Conservation (phyloP, 306 rosid genomes). For the Canavalia ensiformis region DNA sequence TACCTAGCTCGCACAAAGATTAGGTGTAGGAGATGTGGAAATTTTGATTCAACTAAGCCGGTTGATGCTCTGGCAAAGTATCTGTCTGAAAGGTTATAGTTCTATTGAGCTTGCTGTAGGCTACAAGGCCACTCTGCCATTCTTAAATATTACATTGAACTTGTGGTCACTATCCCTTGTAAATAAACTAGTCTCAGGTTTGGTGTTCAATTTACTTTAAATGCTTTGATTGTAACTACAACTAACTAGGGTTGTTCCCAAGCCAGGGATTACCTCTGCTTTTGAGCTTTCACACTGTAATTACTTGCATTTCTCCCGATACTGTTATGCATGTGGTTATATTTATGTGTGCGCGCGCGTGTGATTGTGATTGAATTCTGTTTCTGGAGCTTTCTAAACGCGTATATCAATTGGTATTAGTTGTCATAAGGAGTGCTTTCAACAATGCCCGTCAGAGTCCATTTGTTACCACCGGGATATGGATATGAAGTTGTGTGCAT, state of each 20-base stretch:
- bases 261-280: constrained; percentile 11
- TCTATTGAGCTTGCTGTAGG: constrained; percentile 34
- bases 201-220: not conserved
- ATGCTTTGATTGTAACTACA: constrained; percentile 13
- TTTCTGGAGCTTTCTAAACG: not conserved
- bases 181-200: not conserved
- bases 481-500: too few species aligned
- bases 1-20: constrained; percentile 87
- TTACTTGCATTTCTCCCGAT: not conserved
- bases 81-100: constrained; percentile 68
- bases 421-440: too few species aligned
- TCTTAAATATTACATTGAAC: constrained; percentile 7
- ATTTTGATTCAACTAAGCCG: constrained; percentile 62
- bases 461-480: too few species aligned
- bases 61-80: constrained; percentile 68
- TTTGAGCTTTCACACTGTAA: not conserved
- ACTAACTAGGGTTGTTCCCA: constrained; percentile 6
- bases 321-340: not conserved
- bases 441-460: not conserved
- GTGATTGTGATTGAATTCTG: not conserved
- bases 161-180: not conserved
- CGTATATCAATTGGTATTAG: too few species aligned
- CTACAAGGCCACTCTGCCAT: constrained; percentile 71
- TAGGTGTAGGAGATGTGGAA: constrained; percentile 45
- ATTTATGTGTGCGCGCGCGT: not conserved